Evolutionary conservation across 176 grass and related monocot genomes (phyloP), one percentile per base, ranked within the genome.

Genomic region (Dendrocalamus sinicus): DNA sequence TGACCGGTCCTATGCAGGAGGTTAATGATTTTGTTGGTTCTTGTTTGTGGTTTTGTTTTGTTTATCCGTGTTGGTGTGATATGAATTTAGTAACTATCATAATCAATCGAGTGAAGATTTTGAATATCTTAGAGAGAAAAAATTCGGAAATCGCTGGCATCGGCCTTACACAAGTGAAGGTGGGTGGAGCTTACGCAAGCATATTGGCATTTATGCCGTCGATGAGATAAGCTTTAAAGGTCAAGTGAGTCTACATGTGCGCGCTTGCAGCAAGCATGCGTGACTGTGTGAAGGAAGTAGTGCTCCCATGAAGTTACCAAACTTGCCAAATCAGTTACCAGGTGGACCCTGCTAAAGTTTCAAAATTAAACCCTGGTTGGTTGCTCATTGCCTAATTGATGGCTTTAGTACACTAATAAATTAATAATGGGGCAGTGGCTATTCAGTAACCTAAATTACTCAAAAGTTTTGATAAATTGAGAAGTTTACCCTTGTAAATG

Each of bases 171-270:
- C 32, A 32, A 77, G 22, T 77, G 37, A 45, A 75, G 23, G 67
- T 74, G 78, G 73, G 85, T 89, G 71, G 89, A 75, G 90, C 71
- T 83, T 78, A 85, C 26, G 66, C 67, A 74, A 86, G 81, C 81
- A 92, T 90, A 63, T 88, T 67, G 67, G 66, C 83, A 94, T 90
- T 57, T 72, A 48, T 73, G 77, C 45, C 15, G 80, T 91, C 92
- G 84, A 86, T 66, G 53, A 73, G 76, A 77, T 74, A 40, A 83
- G 52, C 63, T 76, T 79, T 67, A 60, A 69, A 80, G 55, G 15
- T 53, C 22, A 45, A 67, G 20, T 73, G 26, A 53, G 51, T 87
- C 44, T 53, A 73, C 30, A 39, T 32, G 32, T 86, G 51, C 15
- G 11, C 12, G 22, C 44, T 60, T 67, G 79, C 68, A 73, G 67